Conservation (phyloP, 768 basidiomycete species). For the Neoboletus subvelutipes region DNA sequence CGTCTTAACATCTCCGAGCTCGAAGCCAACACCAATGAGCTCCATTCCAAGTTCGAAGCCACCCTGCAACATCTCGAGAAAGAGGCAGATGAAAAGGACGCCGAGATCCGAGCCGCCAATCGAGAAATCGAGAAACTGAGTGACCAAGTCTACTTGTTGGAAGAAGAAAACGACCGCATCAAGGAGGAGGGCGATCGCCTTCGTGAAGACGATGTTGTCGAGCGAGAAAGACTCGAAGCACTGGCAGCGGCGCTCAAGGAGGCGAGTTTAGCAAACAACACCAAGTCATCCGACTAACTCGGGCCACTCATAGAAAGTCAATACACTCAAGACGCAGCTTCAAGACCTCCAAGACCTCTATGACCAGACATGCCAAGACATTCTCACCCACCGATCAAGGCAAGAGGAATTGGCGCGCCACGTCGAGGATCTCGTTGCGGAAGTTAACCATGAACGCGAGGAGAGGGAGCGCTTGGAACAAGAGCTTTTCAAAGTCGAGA, state of each 20-base stretch:
- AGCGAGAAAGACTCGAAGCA: slow-evolving; percentile 64
- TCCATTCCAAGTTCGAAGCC: slow-evolving; percentile 72
- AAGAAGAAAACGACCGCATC: slow-evolving; percentile 80
- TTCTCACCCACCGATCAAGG: slow-evolving; percentile 63
- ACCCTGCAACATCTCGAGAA: slow-evolving; percentile 74
- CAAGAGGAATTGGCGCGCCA: slow-evolving; percentile 78
- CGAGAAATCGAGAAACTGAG: slow-evolving; percentile 78
- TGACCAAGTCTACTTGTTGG: slow-evolving; percentile 77
- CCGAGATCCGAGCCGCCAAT: slow-evolving; percentile 69
- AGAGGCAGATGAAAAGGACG: slow-evolving; percentile 78
- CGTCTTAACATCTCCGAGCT: slow-evolving; percentile 73
- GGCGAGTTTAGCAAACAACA: slow-evolving; percentile 38
- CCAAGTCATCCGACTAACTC: background rate
- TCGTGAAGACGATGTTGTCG: slow-evolving; percentile 73
- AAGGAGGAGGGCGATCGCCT: slow-evolving; percentile 67
- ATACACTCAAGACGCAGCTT: slow-evolving; percentile 59
- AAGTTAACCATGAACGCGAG: slow-evolving; percentile 58
- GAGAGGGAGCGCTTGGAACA: slow-evolving; percentile 53
- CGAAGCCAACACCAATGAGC: slow-evolving; percentile 66
- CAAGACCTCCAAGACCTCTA: slow-evolving; percentile 64
- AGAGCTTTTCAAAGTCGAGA: slow-evolving; percentile 56
- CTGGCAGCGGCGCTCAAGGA: slow-evolving; percentile 78
- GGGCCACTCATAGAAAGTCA: slow-evolving; percentile 57
- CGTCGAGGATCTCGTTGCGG: slow-evolving; percentile 66
- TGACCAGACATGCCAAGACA: slow-evolving; percentile 60